Percentiles rank a stretch among this genome's conserved stretches.
Evolutionary conservation across 441 rosid species (phyloP).

Genomic region (Populus hybrid): DNA sequence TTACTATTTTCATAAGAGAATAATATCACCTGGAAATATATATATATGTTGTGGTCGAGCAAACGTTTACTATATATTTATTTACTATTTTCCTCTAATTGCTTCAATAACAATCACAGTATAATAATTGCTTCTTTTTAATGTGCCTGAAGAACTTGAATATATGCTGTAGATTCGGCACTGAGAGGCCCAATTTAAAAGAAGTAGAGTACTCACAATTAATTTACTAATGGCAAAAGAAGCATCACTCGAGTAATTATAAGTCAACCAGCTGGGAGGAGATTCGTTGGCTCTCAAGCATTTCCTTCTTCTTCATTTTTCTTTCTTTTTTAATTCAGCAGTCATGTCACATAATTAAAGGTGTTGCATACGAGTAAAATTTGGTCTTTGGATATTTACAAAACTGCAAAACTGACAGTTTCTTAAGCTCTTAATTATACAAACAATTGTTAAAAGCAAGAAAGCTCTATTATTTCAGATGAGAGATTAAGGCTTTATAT

Average conservation of each 20-base stretch:
- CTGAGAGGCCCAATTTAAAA: background rate
- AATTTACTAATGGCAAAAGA: background rate
- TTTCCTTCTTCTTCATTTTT: background rate
- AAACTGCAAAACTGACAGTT: too few species aligned
- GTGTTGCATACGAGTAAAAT: background rate
- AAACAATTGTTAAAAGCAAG: too few species aligned
- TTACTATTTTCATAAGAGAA: background rate
- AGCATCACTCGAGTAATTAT: background rate
- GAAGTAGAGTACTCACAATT: background rate
- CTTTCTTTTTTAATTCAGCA: background rate
- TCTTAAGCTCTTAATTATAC: too few species aligned
- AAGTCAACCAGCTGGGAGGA: slow-evolving; percentile 8
- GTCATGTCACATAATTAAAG: background rate
- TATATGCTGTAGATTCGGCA: background rate
- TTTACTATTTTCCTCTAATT: background rate
- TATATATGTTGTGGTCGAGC: background rate
- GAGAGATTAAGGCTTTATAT: too few species aligned
- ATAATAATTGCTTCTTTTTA: background rate
- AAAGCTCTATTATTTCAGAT: too few species aligned
- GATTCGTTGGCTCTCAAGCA: background rate
- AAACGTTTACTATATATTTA: background rate
- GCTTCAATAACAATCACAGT: background rate
- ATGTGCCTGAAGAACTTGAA: background rate
- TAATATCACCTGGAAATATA: background rate
- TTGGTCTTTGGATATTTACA: background rate